phyloP scores from a whole-genome alignment of 2,329 filamentous ascomycete species.

The Orbilia brochopaga region DNA sequence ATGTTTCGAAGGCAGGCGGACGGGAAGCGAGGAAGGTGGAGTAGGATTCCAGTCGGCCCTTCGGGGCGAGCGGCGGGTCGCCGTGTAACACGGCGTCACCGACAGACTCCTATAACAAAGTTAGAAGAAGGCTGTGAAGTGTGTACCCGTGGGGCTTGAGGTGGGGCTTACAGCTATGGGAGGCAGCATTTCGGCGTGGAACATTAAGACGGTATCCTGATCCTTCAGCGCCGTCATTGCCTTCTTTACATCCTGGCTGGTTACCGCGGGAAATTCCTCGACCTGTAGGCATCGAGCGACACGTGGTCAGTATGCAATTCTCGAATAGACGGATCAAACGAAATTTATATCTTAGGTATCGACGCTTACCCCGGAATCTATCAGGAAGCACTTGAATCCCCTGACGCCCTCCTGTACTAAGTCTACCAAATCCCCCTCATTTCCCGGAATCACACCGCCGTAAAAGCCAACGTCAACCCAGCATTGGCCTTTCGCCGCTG shows the following conservation, averaged over 20 bases:
- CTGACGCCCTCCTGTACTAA: slow-evolving; percentile 84
- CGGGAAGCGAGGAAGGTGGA: slow-evolving; percentile 89
- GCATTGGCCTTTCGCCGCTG: slow-evolving; percentile 82
- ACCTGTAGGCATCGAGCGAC: slow-evolving; percentile 65
- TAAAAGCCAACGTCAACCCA: slow-evolving; percentile 99
- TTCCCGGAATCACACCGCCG: slow-evolving; percentile 90
- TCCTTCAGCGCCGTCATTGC: slow-evolving; percentile 78
- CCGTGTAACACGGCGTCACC: slow-evolving; percentile 76
- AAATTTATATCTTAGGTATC: no score
- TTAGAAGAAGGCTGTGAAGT: background rate
- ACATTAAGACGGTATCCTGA: slow-evolving; percentile 87
- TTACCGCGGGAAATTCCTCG: slow-evolving; percentile 94
- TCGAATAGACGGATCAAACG: slow-evolving; percentile 35
- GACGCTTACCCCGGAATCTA: slow-evolving; percentile 86
- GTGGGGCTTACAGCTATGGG: slow-evolving; percentile 66
- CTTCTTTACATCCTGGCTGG: slow-evolving; percentile 74
- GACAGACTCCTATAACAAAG: slow-evolving; percentile 65
- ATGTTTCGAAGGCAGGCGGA: slow-evolving; percentile 87
- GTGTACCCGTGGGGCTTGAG: background rate
- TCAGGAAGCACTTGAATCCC: slow-evolving; percentile 97
- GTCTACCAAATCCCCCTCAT: slow-evolving; percentile 76
- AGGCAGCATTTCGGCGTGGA: slow-evolving; percentile 98
- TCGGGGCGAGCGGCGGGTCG: slow-evolving; percentile 71
- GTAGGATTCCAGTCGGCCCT: slow-evolving; percentile 77
- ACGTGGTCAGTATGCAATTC: slow-evolving; percentile 19